Evolutionary conservation across 2,329 filamentous ascomycete species (phyloP).

Genomic region (Claviceps sp.): DNA sequence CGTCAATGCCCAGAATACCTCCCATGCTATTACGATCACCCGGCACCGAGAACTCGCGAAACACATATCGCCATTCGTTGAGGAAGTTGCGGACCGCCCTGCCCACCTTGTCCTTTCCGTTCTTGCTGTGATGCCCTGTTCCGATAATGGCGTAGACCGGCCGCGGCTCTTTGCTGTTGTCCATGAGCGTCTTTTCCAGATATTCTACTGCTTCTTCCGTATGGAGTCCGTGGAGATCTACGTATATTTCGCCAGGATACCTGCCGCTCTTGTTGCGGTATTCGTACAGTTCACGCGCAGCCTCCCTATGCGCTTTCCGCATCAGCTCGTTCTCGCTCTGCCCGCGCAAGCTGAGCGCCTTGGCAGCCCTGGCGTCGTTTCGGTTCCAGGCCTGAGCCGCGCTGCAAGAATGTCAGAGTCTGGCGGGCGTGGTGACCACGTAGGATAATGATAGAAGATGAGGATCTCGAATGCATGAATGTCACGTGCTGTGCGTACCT

Average conservation of each 20-base stretch:
- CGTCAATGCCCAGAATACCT: constrained; percentile 59
- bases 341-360: constrained; percentile 82
- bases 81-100: constrained; percentile 84
- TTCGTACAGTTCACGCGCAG: constrained; percentile 82
- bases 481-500: constrained; percentile 39
- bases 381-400: constrained; percentile 98
- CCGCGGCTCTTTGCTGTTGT: constrained; percentile 58
- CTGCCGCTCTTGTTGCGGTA: constrained; percentile 65
- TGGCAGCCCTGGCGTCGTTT: constrained; percentile 90
- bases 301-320: constrained; percentile 92
- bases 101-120: constrained; percentile 96
- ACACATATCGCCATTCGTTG: constrained; percentile 91
- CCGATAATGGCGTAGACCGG: constrained; percentile 94
- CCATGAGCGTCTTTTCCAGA: constrained; percentile 72
- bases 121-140: constrained; percentile 94
- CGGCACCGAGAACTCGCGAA: constrained; percentile 89
- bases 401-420: constrained; percentile 29
- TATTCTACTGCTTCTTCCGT: constrained; percentile 95
- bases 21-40: constrained; percentile 78
- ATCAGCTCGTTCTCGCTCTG: constrained; percentile 96
- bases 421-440: neutral
- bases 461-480: neutral
- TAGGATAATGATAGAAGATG: neutral
- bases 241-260: constrained; percentile 60
- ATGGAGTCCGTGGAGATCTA: constrained; percentile 96